Base-by-base conservation (phyloP, 2,329 filamentous ascomycete genomes). In the Aureobasidium sp. region DNA sequence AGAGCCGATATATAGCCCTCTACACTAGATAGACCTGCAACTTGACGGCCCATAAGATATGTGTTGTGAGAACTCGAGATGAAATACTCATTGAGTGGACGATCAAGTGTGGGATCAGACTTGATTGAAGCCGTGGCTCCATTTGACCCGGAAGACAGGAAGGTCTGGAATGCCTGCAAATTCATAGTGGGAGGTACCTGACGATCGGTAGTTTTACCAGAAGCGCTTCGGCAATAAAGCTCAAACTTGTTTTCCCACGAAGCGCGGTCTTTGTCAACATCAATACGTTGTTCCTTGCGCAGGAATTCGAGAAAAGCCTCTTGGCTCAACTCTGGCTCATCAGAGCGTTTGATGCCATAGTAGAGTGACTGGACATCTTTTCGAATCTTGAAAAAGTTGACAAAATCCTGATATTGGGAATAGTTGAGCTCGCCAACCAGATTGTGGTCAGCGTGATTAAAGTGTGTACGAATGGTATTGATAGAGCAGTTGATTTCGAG, bases 61-160 rank as follows among this genome's bases (percentile, higher is more conserved):
- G 94, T 99, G 75, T 99, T 99, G 80, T 99, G 94, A 1, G 94
- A 97, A 78, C 92, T 97, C 1, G 93, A 97, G 67, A 99, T 94
- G 78, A 92, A 97, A 75, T 99, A 99, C 72, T 97, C 93, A 72
- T 96, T 96, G 73, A 97, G 79, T 0, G 94, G 94, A 27, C 89
- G 85, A 71, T 96, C 86, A 61, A 97, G 84, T 82, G 48, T 68
- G 12, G 68, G 67, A 34, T 72, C 69, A 43, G 62, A 64, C 44
- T 67, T 69, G 48, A 36, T 63, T n/a, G 59, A 60, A 2, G 81
- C 74, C 36, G 90, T 80, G 1, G 87, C 80, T 1, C 83, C 79
- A 68, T 92, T 94, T 69, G 85, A 84, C 15, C 84, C 83, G 0
- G 90, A 96, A 15, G 86, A 84, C 13, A 96, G 78, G 70, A 88